Evolutionary conservation across 768 basidiomycete genomes (phyloP).

Genomic region (Candolleomyces aberdarensis): DNA sequence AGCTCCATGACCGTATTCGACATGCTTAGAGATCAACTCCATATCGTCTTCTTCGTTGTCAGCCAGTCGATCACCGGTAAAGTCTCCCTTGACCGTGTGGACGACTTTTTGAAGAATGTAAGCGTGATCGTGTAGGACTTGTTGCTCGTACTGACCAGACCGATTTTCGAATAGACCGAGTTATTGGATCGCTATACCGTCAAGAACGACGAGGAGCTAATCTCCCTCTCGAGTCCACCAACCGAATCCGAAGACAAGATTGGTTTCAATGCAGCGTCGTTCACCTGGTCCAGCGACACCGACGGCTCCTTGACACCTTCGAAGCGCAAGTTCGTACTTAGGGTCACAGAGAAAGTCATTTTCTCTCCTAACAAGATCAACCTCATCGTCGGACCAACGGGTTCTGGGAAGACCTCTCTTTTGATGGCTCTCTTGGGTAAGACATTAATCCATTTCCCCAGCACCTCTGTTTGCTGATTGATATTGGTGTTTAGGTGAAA

Average conservation of each 20-base stretch:
- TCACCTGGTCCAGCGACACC: slow-evolving; percentile 47
- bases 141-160: not conserved
- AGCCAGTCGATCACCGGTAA: slow-evolving; percentile 39
- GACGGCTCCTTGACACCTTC: slow-evolving; percentile 36
- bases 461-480: not conserved
- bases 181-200: slow-evolving; percentile 37
- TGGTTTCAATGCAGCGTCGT: slow-evolving; percentile 50
- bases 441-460: not conserved
- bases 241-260: slow-evolving; percentile 23
- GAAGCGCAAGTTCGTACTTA: slow-evolving; percentile 48
- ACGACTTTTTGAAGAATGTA: slow-evolving; percentile 38
- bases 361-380: slow-evolving; percentile 53
- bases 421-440: slow-evolving; percentile 58
- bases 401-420: slow-evolving; percentile 58
- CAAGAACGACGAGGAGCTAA: slow-evolving; percentile 8
- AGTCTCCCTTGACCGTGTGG: slow-evolving; percentile 59
- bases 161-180: slow-evolving; percentile 37
- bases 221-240: slow-evolving; percentile 12
- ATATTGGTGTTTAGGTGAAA: slow-evolving; percentile 38
- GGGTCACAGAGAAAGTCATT: slow-evolving; percentile 47
- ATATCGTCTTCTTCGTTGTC: slow-evolving; percentile 31
- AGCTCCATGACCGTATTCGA: slow-evolving; percentile 65
- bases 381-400: slow-evolving; percentile 56
- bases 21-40: slow-evolving; percentile 50
- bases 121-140: not conserved